Percentiles rank a stretch among this genome's conserved stretches.
Evolutionary conservation across 192 early-diverging fungal genomes (phyloP).

Genomic region (Helicostylum pulchrum): DNA sequence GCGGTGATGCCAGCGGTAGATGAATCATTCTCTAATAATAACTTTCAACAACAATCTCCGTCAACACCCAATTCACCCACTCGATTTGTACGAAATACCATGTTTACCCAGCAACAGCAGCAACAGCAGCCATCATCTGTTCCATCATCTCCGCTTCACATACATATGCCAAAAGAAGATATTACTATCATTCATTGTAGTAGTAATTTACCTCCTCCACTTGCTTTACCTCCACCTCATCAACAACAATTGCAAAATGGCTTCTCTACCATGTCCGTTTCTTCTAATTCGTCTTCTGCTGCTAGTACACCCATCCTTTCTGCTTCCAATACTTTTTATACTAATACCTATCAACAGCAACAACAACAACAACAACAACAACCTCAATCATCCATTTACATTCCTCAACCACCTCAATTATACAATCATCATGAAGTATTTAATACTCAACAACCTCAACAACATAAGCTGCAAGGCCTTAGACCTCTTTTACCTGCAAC

Average conservation of each 20-base stretch:
- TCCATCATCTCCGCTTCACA: constrained; percentile 4
- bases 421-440: constrained; percentile 8
- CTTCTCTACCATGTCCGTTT: background rate
- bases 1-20: too few relatives aligned
- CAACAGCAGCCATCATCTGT: background rate
- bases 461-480: background rate
- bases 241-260: background rate
- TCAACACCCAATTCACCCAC: constrained; percentile 25
- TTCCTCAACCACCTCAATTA: constrained; percentile 17
- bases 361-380: constrained; percentile 14
- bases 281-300: background rate
- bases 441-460: background rate
- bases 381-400: constrained; percentile 1
- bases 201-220: background rate
- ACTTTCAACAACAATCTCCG: background rate
- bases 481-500: constrained; percentile 17
- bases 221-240: constrained; percentile 5
- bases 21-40: too few relatives aligned
- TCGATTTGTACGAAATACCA: background rate
- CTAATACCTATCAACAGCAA: constrained; percentile 1
- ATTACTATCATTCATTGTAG: too few relatives aligned
- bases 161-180: too few relatives aligned
- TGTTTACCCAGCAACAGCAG: background rate
- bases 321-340: background rate
- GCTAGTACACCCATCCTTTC: background rate